phyloP scores from a whole-genome alignment of 2,329 filamentous ascomycete species.

The Phialophora chinensis region DNA sequence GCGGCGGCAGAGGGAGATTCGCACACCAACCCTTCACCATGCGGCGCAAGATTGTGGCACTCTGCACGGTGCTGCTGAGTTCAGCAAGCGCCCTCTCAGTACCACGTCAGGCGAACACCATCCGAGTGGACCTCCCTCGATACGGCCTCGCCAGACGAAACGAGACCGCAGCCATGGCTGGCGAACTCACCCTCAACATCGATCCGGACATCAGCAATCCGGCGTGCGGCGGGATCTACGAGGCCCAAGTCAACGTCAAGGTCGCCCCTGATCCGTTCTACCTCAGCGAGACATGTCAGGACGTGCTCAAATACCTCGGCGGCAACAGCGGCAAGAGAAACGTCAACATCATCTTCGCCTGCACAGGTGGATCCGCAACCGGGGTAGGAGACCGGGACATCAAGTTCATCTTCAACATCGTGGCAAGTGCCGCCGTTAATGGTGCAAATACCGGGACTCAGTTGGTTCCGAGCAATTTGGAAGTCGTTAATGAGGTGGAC shows the following conservation, averaged over 20 bases:
- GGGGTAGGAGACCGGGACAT: slow-evolving; percentile 25
- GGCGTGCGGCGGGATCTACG: slow-evolving; percentile 25
- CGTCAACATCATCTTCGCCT: slow-evolving; percentile 29
- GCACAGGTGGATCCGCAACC: slow-evolving; percentile 13
- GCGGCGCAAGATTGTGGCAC: slow-evolving; percentile 4
- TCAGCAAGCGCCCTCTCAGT: slow-evolving; percentile 6
- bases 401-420: slow-evolving; percentile 23
- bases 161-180: neutral
- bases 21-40: slow-evolving; percentile 5
- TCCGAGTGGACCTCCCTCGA: neutral
- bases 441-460: slow-evolving; percentile 19
- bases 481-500: slow-evolving; percentile 18
- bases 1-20: neutral
- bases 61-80: slow-evolving; percentile 1
- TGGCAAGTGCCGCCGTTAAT: slow-evolving; percentile 9
- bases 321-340: slow-evolving; percentile 25
- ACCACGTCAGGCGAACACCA: slow-evolving; percentile 1
- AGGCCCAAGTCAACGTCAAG: slow-evolving; percentile 31
- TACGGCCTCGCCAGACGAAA: slow-evolving; percentile 1
- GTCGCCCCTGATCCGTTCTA: slow-evolving; percentile 27
- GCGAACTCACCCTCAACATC: slow-evolving; percentile 27
- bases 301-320: slow-evolving; percentile 27
- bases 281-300: slow-evolving; percentile 22
- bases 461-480: slow-evolving; percentile 23
- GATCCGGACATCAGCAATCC: slow-evolving; percentile 43